Evolutionary conservation across 2,329 filamentous ascomycete genomes (phyloP), one percentile per base, ranked within the genome.

Genomic region (Diaporthe batatas): DNA sequence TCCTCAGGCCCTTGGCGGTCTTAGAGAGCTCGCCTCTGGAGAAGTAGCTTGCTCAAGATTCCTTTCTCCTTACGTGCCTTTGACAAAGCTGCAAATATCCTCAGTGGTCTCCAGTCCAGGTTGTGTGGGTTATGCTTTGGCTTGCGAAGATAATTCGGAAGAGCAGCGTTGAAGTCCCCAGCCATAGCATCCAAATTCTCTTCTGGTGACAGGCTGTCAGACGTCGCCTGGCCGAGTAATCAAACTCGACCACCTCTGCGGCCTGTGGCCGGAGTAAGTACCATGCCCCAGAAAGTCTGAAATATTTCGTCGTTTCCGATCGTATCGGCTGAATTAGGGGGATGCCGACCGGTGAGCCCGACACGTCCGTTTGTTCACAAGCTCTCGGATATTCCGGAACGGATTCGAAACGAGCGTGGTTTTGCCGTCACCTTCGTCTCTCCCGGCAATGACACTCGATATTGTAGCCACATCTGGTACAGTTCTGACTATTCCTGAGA

Each of bases 401-500:
- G 4, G 77, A 77, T 23, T 84, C 83, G 74, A 83, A 3, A 62
- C 54, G 21, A 57, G 36, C 2, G 18, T 29, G 0, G 90, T 92
- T 76, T 90, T 89, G 75, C 90, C 90, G 77, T 92, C 91, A 18
- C 2, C 21, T n/a, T 6, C 34, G 3, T 72, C 64, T 44, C 21
- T 90, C 90, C 34, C 83, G 75, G 0, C 86, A 84, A 18, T 83
- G 82, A 0, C 84, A 86, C 83, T 7, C 10, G 62, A 47, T 11
- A 69, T 59, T 10, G 18, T 36, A 21, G 71, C 64, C 1, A 54
- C 53, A n/a, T 72, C 64, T 34, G 51, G 44, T 14, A 94, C 89
- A 0, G 88, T 92, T 29, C 89, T 86, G 0, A 89, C 89, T 91
- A 76, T 94, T 92, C 87, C 36, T 86, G 80, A 2, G 86, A 89